Base-by-base conservation (phyloP, 371 early-diverging fungal genomes). In the Haplosporangium sp. region DNA sequence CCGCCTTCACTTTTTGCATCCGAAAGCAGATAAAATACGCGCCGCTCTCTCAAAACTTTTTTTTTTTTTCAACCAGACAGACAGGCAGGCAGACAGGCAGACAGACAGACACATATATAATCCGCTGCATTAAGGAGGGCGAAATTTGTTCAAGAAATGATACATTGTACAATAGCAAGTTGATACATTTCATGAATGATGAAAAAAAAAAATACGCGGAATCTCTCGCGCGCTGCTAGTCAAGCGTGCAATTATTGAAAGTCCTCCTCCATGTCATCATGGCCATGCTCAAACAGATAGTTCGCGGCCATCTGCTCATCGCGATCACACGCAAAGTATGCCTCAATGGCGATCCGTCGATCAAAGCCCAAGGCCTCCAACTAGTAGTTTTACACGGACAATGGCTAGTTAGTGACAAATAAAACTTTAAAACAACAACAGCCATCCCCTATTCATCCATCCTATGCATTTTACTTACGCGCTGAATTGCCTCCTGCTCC, bases 241-340 rank as follows among this genome's bases (percentile, higher is more conserved):
- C 29, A 29, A 29, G 4, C 29, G 29, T 29, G 29, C 29, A 4
- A 20, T 60, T 64, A 71, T 58, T 71, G 64, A 20, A 64, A 42
- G 16, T 72, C 79, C 36, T 72, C 79, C 1, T 79, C 73, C 64
- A 51, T 56, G 14, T 79, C 79, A 37, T 79, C 73, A 46, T 82
- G 50, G 38, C 87, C 87, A 64, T 91, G 86, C 29, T 98, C 97
- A 84, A 98, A 96, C 81, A 98, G 79, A 80, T 93, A 98, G 82
- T 98, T 98, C 42, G 98, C 99, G 1, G 99, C 96, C 72, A 97
- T 76, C 80, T 97, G 95, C 87, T 99, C 99, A 83, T 98, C 95
- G 83, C 95, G 96, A 69, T 99, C 99, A 80, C 99, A 99, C 11
- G 96, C 96, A 80, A 99, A 89, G 83, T 89, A 99, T 36, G 98